Evolutionary conservation across 192 early-diverging fungal genomes (phyloP), one percentile per base, ranked within the genome.

Genomic region (Backusella westeae): DNA sequence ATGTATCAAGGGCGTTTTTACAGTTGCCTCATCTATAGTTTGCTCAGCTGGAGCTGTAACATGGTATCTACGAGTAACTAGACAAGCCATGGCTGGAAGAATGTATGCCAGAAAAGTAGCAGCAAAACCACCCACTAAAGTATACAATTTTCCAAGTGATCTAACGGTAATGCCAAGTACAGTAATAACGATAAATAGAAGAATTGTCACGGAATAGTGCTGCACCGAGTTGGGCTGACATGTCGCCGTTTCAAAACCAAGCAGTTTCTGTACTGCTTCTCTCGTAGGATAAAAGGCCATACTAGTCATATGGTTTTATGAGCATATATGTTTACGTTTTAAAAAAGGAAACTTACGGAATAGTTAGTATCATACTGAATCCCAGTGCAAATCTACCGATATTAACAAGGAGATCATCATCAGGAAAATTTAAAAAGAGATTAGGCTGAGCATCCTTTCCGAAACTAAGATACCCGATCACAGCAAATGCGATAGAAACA

Each of bases 391-490:
- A 81, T 8, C 91, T 85, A 1, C 90, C 90, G 35, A 88, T 70
- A 70, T 93, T 93, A 26, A 90, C 88, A 72, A 87, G 42, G 1
- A 44, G 68, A 69, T 93, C 91, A 63, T 88, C 87, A 15, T 65
- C 35, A 6, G 83, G 81, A 77, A 93, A 93, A 75, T 91, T 91
- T 69, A 88, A 84, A 68, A 93, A 90, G 73, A 93, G 75, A 71
- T 93, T 93, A 41, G 91, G 87, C 71, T 89, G 76, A 15, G 89
- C 88, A 63, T 83, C 83, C 19, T 79, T 67, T 1, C 91, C 91
- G 83, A 93, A 93, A 6, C 85, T 81, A 68, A 83, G 71, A 73
- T 91, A 93, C 41, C 91, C 88, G 75, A 90, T 73, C 32, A 89
- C 70, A 7, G 89, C 88, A 83, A 93, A 93, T 0, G 86, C 83